Percentiles rank a stretch among this genome's conserved stretches.
phyloP scores from a whole-genome alignment of 495 filamentous ascomycete species.

The Rusavskia elegans region DNA sequence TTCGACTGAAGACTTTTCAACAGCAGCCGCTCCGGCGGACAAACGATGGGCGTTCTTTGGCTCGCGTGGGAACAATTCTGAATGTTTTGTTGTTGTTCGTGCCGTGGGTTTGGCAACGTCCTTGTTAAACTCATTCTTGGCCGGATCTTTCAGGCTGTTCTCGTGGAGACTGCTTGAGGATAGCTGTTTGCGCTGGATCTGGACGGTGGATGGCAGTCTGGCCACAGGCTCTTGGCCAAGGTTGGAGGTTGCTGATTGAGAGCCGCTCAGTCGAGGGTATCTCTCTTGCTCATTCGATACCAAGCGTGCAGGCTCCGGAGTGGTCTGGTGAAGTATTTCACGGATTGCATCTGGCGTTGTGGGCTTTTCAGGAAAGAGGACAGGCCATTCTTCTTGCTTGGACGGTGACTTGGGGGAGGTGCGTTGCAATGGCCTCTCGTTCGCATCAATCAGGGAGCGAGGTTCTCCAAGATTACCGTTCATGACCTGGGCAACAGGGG shows the following conservation, averaged over 20 bases:
- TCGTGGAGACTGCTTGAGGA: neutral
- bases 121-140: neutral
- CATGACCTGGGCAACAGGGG: conserved; percentile 8
- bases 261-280: neutral
- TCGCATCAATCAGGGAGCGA: conserved; percentile 16
- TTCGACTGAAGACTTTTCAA: conserved; percentile 4
- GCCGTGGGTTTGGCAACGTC: neutral
- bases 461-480: neutral
- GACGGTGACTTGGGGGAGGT: conserved; percentile 2
- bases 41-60: neutral
- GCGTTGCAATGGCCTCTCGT: conserved; percentile 12
- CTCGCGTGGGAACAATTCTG: neutral
- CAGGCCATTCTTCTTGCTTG: conserved; percentile 15
- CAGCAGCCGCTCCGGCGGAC: conserved; percentile 4
- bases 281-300: neutral
- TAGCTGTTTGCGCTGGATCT: neutral
- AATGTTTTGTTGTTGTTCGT: neutral
- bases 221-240: neutral
- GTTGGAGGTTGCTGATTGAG: neutral
- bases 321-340: conserved; percentile 7
- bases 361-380: conserved; percentile 5
- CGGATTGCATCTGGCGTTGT: conserved; percentile 5
- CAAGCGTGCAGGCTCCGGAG: conserved; percentile 2
- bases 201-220: neutral
- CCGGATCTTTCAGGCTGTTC: neutral